A percentile compares a stretch with the other conserved stretches of the same genome.
Evolutionary conservation across 2,329 filamentous ascomycete genomes (phyloP).

Genomic region (Pseudomassariella vexata): DNA sequence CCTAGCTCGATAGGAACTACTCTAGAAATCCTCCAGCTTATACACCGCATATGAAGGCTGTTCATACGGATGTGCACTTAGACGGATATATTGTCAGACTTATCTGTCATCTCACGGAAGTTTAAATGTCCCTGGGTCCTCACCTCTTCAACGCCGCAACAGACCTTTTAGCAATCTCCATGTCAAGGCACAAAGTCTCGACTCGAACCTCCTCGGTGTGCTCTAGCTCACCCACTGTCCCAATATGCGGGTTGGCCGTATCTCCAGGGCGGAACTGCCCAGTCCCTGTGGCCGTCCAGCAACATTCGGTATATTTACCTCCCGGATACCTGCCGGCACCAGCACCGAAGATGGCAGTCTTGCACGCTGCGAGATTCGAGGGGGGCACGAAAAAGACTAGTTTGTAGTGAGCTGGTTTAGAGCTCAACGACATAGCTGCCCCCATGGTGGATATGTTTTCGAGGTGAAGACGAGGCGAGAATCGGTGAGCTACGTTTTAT

Average conservation of each 20-base stretch:
- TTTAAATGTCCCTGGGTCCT: slow-evolving; percentile 14
- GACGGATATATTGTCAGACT: slow-evolving; percentile 1
- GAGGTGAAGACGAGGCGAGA: too few relatives aligned
- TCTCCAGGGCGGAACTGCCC: slow-evolving; percentile 62
- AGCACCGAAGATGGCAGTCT: slow-evolving; percentile 49
- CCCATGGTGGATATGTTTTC: too few relatives aligned
- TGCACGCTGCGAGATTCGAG: slow-evolving; percentile 39
- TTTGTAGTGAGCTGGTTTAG: too few relatives aligned
- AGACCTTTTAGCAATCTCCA: slow-evolving; percentile 48
- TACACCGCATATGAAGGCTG: slow-evolving; percentile 43
- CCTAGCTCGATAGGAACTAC: too few relatives aligned
- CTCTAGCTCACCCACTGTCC: slow-evolving; percentile 50
- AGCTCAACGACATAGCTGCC: too few relatives aligned
- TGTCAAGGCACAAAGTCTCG: slow-evolving; percentile 57
- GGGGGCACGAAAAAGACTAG: slow-evolving; percentile 48
- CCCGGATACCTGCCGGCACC: slow-evolving; percentile 49
- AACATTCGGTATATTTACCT: slow-evolving; percentile 51
- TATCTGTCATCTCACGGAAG: background rate
- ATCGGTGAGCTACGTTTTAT: too few relatives aligned
- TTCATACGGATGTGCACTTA: slow-evolving; percentile 48
- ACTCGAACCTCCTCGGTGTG: slow-evolving; percentile 54
- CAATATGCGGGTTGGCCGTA: slow-evolving; percentile 58
- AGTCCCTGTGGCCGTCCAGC: slow-evolving; percentile 45
- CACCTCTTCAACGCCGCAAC: slow-evolving; percentile 62
- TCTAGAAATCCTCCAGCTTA: slow-evolving; percentile 40